Conservation (phyloP, 2,329 filamentous ascomycete species). For the Curvularia sp. region DNA sequence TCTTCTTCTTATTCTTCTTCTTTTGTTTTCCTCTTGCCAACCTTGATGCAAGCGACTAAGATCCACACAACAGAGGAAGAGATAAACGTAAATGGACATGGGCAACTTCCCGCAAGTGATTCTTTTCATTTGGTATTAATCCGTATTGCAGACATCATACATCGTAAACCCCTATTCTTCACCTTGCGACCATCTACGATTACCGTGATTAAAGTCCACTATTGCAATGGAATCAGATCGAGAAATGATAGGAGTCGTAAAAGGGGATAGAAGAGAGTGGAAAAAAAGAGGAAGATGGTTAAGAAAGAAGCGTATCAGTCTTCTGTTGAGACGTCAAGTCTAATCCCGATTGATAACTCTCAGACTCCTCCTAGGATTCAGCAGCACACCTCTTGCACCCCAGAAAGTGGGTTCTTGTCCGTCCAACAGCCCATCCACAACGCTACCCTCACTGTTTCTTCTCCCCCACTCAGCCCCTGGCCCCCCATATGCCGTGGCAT, state of each 20-base stretch:
- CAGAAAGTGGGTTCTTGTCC: conserved; percentile 75
- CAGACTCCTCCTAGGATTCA: conserved; percentile 72
- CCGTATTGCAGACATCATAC: not conserved
- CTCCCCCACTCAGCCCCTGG: conserved; percentile 35
- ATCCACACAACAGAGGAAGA: not conserved
- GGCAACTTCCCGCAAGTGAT: not conserved
- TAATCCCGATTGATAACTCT: conserved; percentile 70
- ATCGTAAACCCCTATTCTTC: not conserved
- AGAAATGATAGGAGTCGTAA: not conserved
- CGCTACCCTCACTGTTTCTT: conserved; percentile 56
- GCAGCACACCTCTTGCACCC: conserved; percentile 63
- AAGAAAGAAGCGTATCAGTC: not conserved
- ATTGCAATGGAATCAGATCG: not conserved
- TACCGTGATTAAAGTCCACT: not conserved
- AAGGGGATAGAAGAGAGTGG: not conserved
- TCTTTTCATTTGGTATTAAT: not conserved
- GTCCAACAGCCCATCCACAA: conserved; percentile 65
- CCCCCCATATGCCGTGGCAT: conserved; percentile 27
- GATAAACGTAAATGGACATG: not conserved
- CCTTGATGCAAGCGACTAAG: not conserved
- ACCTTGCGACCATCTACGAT: not conserved
- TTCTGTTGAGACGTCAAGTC: not conserved
- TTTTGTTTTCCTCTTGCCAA: too few species aligned
- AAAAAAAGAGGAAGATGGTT: not conserved
- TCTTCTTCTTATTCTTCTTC: too few species aligned